Base-by-base conservation (phyloP, 805 yeast genomes). In the Pichia ethanolica region DNA sequence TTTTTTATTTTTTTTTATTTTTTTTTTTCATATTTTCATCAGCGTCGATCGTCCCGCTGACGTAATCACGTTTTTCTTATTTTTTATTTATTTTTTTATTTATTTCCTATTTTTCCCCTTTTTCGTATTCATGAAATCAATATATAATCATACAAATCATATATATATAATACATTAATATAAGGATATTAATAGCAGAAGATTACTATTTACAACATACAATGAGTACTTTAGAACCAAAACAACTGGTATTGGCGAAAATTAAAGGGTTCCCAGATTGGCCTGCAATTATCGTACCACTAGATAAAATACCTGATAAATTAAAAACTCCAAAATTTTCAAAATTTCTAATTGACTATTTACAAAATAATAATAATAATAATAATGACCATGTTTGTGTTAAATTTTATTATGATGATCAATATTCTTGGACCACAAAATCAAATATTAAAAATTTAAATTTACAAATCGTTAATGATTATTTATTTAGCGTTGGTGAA, bases 241-340 rank as follows among this genome's bases (percentile, higher is more conserved):
- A 42, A n/a, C 46, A 47, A 72, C 65, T 79, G 5, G 86, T 88
- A 0, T 71, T 88, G 27, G 93, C 93, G 7, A 88, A 88, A 64
- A 81, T 88, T 44, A 88, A 86, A 60, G 95, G 95, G 8, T 88
- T 81, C 61, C 86, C 95, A 3, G 84, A 90, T 39, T 88, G 96
- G 96, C 96, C 96, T 0, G 89, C 90, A 3, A 82, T 87, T 80
- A 81, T 86, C 5, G 74, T 87, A 5, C 83, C 82, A 1, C 76
- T 70, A 51, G 72, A 74, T 14, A 64, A 78, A 7, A 71, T 87
- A 6, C 93, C 95, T 0, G 77, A 69, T 25, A 69, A 73, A 56
- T 77, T 86, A 32, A 74, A 71, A 52, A 75, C 72, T 50, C 86
- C 88, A 13, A 77, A 77, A 55, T 55, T 67, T 25, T 56, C 66